phyloP scores from a whole-genome alignment of 2,329 filamentous ascomycete species.

The Fusarium sp. region DNA sequence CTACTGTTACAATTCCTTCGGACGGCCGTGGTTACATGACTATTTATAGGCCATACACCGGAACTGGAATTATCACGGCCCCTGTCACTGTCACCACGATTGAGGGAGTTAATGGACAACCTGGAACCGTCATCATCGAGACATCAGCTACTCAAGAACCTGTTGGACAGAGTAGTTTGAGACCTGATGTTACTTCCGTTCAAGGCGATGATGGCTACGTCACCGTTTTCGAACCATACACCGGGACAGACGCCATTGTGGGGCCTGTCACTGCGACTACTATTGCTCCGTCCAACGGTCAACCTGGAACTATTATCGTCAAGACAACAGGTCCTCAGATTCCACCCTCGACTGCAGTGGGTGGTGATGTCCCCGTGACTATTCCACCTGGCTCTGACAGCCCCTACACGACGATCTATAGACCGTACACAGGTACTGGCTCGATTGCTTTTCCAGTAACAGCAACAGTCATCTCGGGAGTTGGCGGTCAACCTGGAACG shows the following conservation, averaged over 20 bases:
- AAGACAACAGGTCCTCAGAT: slow-evolving; percentile 2
- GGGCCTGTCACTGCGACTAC: slow-evolving; percentile 13
- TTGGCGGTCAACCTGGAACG: slow-evolving; percentile 23
- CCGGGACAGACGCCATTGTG: slow-evolving; percentile 9
- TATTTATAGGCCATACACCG: slow-evolving; percentile 27
- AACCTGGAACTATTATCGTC: slow-evolving; percentile 15
- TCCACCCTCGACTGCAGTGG: background rate
- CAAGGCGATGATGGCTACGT: slow-evolving; percentile 23
- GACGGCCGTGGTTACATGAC: slow-evolving; percentile 21
- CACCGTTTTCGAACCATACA: slow-evolving; percentile 21
- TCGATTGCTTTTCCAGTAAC: background rate
- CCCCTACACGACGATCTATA: background rate
- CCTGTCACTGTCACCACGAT: slow-evolving; percentile 26
- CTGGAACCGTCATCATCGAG: slow-evolving; percentile 32
- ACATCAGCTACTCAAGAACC: slow-evolving; percentile 15
- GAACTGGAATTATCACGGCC: slow-evolving; percentile 23
- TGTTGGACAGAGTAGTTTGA: background rate
- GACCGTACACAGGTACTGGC: background rate
- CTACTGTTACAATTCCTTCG: slow-evolving; percentile 18
- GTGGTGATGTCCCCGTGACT: background rate
- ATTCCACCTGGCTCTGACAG: background rate
- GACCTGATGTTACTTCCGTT: background rate
- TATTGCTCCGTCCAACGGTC: background rate
- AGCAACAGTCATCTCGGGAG: background rate
- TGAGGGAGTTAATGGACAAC: slow-evolving; percentile 7